A percentile compares a stretch with the other conserved stretches of the same genome.
Conservation (phyloP, 345 rosid species). For the Camelina sativa region DNA sequence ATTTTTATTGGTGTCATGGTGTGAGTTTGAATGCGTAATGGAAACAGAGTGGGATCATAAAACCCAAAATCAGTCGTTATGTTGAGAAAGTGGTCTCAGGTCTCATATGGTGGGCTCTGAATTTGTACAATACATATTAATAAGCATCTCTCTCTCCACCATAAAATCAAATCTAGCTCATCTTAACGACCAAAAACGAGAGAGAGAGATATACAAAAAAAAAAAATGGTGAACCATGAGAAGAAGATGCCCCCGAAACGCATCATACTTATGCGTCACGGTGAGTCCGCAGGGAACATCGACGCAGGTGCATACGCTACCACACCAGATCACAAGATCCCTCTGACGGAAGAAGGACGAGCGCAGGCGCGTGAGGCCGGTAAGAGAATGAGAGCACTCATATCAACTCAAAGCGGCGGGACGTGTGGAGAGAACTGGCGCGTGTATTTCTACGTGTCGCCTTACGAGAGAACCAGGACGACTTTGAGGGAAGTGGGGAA, state of each 20-base stretch:
- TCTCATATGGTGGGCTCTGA: constrained; percentile 38
- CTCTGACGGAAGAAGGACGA: constrained; percentile 60
- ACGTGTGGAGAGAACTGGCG: constrained; percentile 53
- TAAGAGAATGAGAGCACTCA: constrained; percentile 47
- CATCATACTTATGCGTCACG: constrained; percentile 90
- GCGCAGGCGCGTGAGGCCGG: constrained; percentile 72
- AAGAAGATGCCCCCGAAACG: constrained; percentile 65
- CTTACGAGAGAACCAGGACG: constrained; percentile 82
- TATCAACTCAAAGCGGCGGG: constrained; percentile 38
- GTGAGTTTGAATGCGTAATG: constrained; percentile 33
- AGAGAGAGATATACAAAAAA: not conserved
- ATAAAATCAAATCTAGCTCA: not conserved
- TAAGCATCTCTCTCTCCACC: constrained; percentile 17
- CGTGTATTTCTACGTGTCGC: constrained; percentile 91
- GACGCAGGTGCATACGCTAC: constrained; percentile 78
- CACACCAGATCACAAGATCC: constrained; percentile 88
- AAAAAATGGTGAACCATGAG: constrained; percentile 24
- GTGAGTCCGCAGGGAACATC: constrained; percentile 91
- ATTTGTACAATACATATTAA: constrained; percentile 19
- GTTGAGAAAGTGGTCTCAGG: constrained; percentile 39
- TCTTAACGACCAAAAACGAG: not conserved
- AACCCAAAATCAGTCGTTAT: constrained; percentile 15
- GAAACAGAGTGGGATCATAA: constrained; percentile 35
- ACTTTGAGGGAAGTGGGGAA: constrained; percentile 86
- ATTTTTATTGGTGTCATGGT: constrained; percentile 19